These are phyloP conservation scores for Postia placenta DNA, from an alignment of 768 basidiomycete genomes.

Conservation along the genomic window DNA sequence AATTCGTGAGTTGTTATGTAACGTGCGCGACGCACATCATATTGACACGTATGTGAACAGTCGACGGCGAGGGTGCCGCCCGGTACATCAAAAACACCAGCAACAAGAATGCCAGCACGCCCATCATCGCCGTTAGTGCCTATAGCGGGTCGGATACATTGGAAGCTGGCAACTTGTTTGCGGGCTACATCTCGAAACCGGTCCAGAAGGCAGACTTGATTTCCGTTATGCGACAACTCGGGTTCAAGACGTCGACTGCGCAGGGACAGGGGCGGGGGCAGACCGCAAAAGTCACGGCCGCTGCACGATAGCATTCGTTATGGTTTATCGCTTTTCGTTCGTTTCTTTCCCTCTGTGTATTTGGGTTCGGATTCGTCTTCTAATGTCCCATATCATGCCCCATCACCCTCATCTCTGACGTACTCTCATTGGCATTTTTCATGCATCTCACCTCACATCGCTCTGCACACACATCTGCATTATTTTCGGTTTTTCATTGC, in stretches of 20 bases:
- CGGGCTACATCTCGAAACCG: conserved; percentile 83
- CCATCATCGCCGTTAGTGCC: conserved; percentile 88
- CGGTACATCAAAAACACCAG: conserved; percentile 96
- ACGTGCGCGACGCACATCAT: neutral
- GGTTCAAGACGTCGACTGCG: conserved; percentile 81
- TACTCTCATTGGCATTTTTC: conserved; percentile 12
- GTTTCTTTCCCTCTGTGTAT: conserved; percentile 6
- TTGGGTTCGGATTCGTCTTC: conserved; percentile 9
- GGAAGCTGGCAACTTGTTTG: conserved; percentile 64
- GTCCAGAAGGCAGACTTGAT: conserved; percentile 84
- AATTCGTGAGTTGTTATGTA: conserved; percentile 50
- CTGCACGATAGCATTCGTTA: conserved; percentile 13
- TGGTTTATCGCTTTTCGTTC: conserved; percentile 10
- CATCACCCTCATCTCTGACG: no score
- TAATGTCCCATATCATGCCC: conserved; percentile 15
- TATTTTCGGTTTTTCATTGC: conserved; percentile 14
- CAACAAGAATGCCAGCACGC: conserved; percentile 89
- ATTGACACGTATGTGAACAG: conserved; percentile 28
- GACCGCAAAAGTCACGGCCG: conserved; percentile 13
- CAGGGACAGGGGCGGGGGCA: conserved; percentile 40
- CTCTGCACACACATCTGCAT: conserved; percentile 17
- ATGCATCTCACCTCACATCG: conserved; percentile 11
- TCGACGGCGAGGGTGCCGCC: conserved; percentile 95
- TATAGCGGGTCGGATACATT: conserved; percentile 68
- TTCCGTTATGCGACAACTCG: conserved; percentile 74